Conservation (phyloP, 345 rosid species). For the Rhizophora mangle region DNA sequence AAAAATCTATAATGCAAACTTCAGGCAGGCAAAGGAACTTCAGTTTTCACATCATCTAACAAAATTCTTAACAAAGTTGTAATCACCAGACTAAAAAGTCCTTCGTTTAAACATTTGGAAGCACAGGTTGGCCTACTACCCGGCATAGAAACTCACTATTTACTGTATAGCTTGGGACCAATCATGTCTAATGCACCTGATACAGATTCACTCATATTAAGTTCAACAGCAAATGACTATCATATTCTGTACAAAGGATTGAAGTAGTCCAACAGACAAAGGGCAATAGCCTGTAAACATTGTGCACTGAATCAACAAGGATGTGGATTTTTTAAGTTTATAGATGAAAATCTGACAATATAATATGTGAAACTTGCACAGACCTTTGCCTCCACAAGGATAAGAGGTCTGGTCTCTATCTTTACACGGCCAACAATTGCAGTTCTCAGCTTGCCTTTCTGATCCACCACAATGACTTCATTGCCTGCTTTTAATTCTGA, state of each 20-base stretch:
- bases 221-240: not conserved
- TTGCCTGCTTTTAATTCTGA: constrained; percentile 77
- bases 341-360: not conserved
- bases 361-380: not conserved
- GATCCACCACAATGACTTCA: constrained; percentile 66
- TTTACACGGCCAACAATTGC: constrained; percentile 81
- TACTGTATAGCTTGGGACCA: too few relatives aligned
- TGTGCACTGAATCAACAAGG: not conserved
- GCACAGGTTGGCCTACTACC: too few relatives aligned
- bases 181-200: too few relatives aligned
- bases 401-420: constrained; percentile 74
- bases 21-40: not conserved
- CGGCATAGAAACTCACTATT: too few relatives aligned
- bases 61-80: not conserved
- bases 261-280: not conserved
- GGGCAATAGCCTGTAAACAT: not conserved
- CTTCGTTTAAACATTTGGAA: too few relatives aligned
- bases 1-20: not conserved
- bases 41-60: not conserved
- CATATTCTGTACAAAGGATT: not conserved
- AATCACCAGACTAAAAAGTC: too few relatives aligned
- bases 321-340: not conserved
- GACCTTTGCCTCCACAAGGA: constrained; percentile 80
- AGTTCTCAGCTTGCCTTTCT: constrained; percentile 52
- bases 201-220: too few relatives aligned